These are phyloP conservation scores for Dactylellina drechsleri DNA, from an alignment of 2,329 filamentous ascomycete genomes.

Conservation along the genomic window DNA sequence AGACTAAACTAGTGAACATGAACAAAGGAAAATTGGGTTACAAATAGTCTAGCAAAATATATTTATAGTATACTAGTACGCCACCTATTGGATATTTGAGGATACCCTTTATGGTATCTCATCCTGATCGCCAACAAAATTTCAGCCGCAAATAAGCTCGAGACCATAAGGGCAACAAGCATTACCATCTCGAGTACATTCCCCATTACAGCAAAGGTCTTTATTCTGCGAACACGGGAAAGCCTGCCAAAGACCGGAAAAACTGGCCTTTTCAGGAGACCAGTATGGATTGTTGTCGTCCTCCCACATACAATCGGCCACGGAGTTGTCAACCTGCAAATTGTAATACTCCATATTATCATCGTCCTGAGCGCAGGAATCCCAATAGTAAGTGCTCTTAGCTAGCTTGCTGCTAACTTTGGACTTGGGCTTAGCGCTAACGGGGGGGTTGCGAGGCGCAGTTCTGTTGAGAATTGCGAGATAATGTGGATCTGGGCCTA, in stretches of 20 bases:
- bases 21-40: no score
- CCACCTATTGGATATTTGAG: no score
- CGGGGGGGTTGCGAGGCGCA: background rate
- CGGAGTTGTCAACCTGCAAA: conserved; percentile 10
- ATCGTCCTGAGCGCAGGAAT: conserved; percentile 19
- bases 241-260: conserved; percentile 12
- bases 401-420: conserved; percentile 1
- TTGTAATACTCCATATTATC: conserved; percentile 36
- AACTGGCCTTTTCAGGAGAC: conserved; percentile 14
- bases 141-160: no score
- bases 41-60: no score
- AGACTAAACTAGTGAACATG: no score
- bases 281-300: conserved; percentile 21
- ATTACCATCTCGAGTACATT: conserved; percentile 16
- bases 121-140: no score
- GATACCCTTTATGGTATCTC: no score
- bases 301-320: conserved; percentile 23
- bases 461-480: conserved; percentile 6
- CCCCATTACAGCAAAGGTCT: conserved; percentile 12
- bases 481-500: conserved; percentile 15
- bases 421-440: background rate
- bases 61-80: no score
- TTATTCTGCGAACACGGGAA: conserved; percentile 17
- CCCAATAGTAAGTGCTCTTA: conserved; percentile 19
- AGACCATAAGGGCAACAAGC: conserved; percentile 14